These are phyloP conservation scores for Globisporangium spinosum DNA, from an alignment of 352 stramenopile species.

Conservation along the genomic window DNA sequence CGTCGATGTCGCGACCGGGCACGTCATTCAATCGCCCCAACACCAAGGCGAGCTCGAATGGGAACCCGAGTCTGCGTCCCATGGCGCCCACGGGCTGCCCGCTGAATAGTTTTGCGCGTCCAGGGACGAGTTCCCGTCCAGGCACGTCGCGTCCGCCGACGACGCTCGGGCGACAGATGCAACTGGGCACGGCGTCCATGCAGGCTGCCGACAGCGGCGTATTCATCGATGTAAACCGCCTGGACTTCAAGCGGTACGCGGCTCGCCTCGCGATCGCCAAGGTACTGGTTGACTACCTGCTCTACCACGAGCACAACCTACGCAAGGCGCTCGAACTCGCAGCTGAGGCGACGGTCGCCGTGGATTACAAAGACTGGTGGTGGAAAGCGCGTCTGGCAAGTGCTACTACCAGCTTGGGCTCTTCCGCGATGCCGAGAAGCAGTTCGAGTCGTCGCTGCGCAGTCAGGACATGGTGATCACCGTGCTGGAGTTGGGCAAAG, in stretches of 20 bases:
- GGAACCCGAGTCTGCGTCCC: slow-evolving; percentile 73
- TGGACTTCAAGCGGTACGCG: slow-evolving; percentile 91
- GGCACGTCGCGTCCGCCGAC: slow-evolving; percentile 86
- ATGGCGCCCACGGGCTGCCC: slow-evolving; percentile 84
- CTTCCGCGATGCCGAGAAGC: slow-evolving; percentile 91
- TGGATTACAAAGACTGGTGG: slow-evolving; percentile 93
- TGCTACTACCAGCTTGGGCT: slow-evolving; percentile 94
- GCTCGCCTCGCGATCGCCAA: slow-evolving; percentile 83
- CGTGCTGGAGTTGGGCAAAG: slow-evolving; percentile 91
- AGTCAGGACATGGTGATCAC: slow-evolving; percentile 89
- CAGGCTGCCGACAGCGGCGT: slow-evolving; percentile 47
- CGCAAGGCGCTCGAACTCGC: slow-evolving; percentile 90
- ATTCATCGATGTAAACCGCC: slow-evolving; percentile 90
- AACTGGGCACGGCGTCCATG: slow-evolving; percentile 91
- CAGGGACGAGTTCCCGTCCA: slow-evolving; percentile 69
- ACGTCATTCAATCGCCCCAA: slow-evolving; percentile 89
- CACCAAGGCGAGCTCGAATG: slow-evolving; percentile 34
- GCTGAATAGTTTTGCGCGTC: slow-evolving; percentile 85
- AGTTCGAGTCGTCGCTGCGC: slow-evolving; percentile 87
- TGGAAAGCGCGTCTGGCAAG: slow-evolving; percentile 93
- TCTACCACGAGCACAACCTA: slow-evolving; percentile 92
- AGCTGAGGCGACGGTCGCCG: slow-evolving; percentile 83
- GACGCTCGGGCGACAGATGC: slow-evolving; percentile 86
- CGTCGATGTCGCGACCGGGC: slow-evolving; percentile 79
- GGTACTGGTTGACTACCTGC: slow-evolving; percentile 87